Evolutionary conservation across 140 eudicot species (phyloP), one percentile per base, ranked within the genome.

Genomic region (Anethum foeniculum): DNA sequence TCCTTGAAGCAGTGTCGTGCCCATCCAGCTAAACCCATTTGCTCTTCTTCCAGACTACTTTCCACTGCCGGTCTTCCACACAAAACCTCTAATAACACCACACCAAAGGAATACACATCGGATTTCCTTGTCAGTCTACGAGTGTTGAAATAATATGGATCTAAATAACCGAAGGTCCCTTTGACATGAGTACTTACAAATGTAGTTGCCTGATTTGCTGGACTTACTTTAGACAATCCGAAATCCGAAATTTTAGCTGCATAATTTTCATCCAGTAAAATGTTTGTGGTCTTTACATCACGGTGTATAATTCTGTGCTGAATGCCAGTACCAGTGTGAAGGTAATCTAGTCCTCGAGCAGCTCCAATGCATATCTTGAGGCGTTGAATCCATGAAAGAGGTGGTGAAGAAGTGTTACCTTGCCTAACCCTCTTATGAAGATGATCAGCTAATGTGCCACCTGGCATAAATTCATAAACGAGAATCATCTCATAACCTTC

Each of bases 331-430:
- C 75, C 75, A 69, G 46, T 77, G 48, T 77, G 80, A 77, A 77
- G 68, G 43, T 77, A 77, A 23, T 77, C 80, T 14, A 77, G 62
- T 77, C 67, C 80, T 47, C 80, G 80, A 27, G 80, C 80, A 7
- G 67, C 67, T 27, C 58, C 67, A 0, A 77, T 49, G 68, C 80
- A 77, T 47, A 77, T 77, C 48, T 77, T 27, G 41, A 76, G 79
- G 12, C 80, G 80, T 25, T 51, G 64, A 25, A 76, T 6, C 77
- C 77, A 74, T 41, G 77, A 41, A 21, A 74, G 36, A 74, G 56
- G 77, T 39, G 36, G 56, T 3, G 5, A 5, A 3, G 77, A 43
- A 74, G 38, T 74, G 9, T 74, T 8, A 12, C 77, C 56, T 43
- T 44, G 28, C 23, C 54, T 43, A n/a, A 12, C 23, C 56, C 36